Evolutionary conservation across 768 basidiomycete species (phyloP).

Genomic region (Chalciporus sphaerocephalus): DNA sequence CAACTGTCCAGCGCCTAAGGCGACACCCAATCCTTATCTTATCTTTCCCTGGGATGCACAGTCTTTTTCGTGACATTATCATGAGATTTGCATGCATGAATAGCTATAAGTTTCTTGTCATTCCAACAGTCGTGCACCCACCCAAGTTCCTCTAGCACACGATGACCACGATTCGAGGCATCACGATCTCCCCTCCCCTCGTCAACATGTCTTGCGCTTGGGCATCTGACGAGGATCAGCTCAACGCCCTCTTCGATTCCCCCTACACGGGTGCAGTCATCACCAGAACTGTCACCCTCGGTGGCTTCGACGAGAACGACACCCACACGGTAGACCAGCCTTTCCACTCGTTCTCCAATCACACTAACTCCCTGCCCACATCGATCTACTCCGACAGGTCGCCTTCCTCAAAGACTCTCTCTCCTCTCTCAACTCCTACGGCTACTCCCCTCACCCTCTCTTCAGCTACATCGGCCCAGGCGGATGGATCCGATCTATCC

Average conservation of each 20-base stretch:
- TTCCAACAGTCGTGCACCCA: neutral
- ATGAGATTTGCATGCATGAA: neutral
- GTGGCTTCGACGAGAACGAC: constrained; percentile 65
- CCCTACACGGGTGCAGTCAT: constrained; percentile 74
- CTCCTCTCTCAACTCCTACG: constrained; percentile 80
- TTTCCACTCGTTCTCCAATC: neutral
- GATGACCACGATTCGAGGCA: constrained; percentile 58
- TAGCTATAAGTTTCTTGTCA: too few relatives aligned
- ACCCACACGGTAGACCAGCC: constrained; percentile 51
- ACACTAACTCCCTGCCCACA: constrained; percentile 2
- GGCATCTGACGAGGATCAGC: constrained; percentile 66
- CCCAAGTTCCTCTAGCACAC: neutral
- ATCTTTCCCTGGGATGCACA: constrained; percentile 4
- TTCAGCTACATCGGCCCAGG: constrained; percentile 46
- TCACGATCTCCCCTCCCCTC: constrained; percentile 58
- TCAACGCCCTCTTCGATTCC: constrained; percentile 61
- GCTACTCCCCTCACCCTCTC: constrained; percentile 79
- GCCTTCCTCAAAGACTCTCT: constrained; percentile 47
- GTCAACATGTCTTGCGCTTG: constrained; percentile 80
- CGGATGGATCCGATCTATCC: constrained; percentile 50
- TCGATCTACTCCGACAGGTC: constrained; percentile 41
- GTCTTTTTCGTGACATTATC: neutral
- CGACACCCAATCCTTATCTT: constrained; percentile 16
- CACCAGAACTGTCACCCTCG: constrained; percentile 69
- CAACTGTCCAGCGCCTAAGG: neutral